phyloP scores from a whole-genome alignment of 495 filamentous ascomycete species.

The Hypomontagnella monticulosa region DNA sequence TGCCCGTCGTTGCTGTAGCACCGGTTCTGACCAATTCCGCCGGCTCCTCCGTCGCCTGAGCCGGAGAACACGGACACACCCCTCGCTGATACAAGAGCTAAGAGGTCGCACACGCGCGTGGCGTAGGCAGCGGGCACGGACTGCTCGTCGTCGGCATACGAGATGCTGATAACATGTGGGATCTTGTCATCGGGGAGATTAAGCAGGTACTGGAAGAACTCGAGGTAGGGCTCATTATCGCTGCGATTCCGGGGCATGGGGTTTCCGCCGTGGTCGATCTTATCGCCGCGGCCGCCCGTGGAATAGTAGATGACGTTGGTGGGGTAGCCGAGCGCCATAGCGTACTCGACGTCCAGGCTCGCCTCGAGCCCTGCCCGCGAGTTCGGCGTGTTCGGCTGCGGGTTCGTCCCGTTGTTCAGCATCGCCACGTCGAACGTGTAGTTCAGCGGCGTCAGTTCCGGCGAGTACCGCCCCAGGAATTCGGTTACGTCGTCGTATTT shows the following conservation, averaged over 20 bases:
- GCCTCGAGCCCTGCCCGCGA: slow-evolving; percentile 65
- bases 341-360: slow-evolving; percentile 78
- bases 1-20: slow-evolving; percentile 75
- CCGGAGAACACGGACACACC: slow-evolving; percentile 77
- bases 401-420: slow-evolving; percentile 68
- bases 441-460: slow-evolving; percentile 52
- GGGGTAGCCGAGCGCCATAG: slow-evolving; percentile 67
- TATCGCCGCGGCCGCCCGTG: slow-evolving; percentile 69
- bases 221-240: slow-evolving; percentile 84
- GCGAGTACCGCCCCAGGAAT: slow-evolving; percentile 64
- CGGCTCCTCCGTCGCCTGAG: slow-evolving; percentile 77
- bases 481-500: slow-evolving; percentile 64
- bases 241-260: slow-evolving; percentile 53
- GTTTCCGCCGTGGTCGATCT: slow-evolving; percentile 63
- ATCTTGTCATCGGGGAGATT: slow-evolving; percentile 67
- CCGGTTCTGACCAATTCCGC: slow-evolving; percentile 55
- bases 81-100: slow-evolving; percentile 76
- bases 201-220: slow-evolving; percentile 77
- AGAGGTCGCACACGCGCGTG: slow-evolving; percentile 71
- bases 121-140: slow-evolving; percentile 71
- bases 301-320: slow-evolving; percentile 69
- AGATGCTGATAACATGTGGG: slow-evolving; percentile 77
- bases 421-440: slow-evolving; percentile 70
- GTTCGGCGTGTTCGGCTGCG: slow-evolving; percentile 51
- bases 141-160: slow-evolving; percentile 75